A percentile compares a stretch with the other conserved stretches of the same genome.
These are phyloP conservation scores for Phytophthora idaei DNA, from an alignment of 352 stramenopile species.

Conservation along the genomic window DNA sequence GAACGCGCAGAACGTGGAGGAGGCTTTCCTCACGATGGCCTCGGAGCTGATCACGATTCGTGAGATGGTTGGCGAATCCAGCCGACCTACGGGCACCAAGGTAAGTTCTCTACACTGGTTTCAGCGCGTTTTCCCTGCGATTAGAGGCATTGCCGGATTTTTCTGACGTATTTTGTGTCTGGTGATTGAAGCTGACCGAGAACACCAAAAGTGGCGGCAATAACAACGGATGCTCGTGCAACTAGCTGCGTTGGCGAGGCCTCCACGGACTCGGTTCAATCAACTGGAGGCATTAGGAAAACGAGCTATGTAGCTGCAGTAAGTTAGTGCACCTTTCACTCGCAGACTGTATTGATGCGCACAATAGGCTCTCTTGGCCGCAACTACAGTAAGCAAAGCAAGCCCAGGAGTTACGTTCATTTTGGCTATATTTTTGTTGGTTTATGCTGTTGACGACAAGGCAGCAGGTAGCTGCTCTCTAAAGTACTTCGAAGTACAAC, in stretches of 20 bases:
- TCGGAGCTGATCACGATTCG: conserved; percentile 96
- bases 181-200: conserved; percentile 39
- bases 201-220: conserved; percentile 43
- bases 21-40: conserved; percentile 99
- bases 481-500: not conserved
- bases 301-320: conserved; percentile 13
- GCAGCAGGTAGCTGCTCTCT: not conserved
- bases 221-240: conserved; percentile 47
- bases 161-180: conserved; percentile 21
- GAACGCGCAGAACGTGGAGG: conserved; percentile 98
- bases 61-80: conserved; percentile 84
- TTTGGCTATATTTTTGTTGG: conserved; percentile 26
- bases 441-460: conserved; percentile 16
- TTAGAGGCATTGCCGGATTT: conserved; percentile 3
- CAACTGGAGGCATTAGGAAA: conserved; percentile 13
- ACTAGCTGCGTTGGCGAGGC: conserved; percentile 26
- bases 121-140: conserved; percentile 4
- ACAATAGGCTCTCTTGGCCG: conserved; percentile 11
- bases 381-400: conserved; percentile 17
- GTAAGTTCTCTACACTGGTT: conserved; percentile 36
- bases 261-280: conserved; percentile 1
- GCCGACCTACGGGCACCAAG: conserved; percentile 67
- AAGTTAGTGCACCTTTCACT: conserved; percentile 25
- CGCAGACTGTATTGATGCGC: conserved; percentile 13
- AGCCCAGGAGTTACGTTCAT: conserved; percentile 18